phyloP scores from a whole-genome alignment of 495 filamentous ascomycete species.

The Cercophora sp. region DNA sequence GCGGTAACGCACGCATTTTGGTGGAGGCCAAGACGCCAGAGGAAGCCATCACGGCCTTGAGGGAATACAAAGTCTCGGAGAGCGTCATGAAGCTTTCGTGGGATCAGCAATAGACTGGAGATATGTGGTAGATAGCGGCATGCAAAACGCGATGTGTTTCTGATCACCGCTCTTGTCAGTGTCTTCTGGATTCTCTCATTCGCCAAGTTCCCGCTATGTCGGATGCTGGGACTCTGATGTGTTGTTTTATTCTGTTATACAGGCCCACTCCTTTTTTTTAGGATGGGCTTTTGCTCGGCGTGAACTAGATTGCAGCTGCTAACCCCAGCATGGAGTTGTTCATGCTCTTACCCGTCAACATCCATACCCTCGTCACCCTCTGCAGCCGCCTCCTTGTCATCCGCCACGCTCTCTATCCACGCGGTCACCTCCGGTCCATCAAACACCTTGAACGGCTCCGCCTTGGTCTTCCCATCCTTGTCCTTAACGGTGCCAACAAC shows the following conservation, averaged over 20 bases:
- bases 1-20: constrained; percentile 66
- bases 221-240: too few relatives aligned
- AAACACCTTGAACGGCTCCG: constrained; percentile 85
- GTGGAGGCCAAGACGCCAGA: constrained; percentile 68
- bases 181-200: too few relatives aligned
- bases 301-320: too few relatives aligned
- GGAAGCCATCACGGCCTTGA: constrained; percentile 66
- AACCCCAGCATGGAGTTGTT: too few relatives aligned
- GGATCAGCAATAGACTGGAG: constrained; percentile 52
- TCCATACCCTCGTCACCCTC: constrained; percentile 66
- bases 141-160: too few relatives aligned
- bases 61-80: constrained; percentile 68
- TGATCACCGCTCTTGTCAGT: too few relatives aligned
- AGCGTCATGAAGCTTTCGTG: constrained; percentile 78
- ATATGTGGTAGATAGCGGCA: too few relatives aligned
- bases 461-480: constrained; percentile 47
- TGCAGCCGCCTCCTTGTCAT: constrained; percentile 54
- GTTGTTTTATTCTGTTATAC: too few relatives aligned
- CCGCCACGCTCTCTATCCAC: constrained; percentile 64
- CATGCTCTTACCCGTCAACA: constrained; percentile 51
- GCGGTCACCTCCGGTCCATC: constrained; percentile 83
- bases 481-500: constrained; percentile 60
- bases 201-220: too few relatives aligned
- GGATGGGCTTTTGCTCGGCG: too few relatives aligned
- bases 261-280: too few relatives aligned